Conservation (phyloP, 768 basidiomycete species). For the Kwoniella sp. region DNA sequence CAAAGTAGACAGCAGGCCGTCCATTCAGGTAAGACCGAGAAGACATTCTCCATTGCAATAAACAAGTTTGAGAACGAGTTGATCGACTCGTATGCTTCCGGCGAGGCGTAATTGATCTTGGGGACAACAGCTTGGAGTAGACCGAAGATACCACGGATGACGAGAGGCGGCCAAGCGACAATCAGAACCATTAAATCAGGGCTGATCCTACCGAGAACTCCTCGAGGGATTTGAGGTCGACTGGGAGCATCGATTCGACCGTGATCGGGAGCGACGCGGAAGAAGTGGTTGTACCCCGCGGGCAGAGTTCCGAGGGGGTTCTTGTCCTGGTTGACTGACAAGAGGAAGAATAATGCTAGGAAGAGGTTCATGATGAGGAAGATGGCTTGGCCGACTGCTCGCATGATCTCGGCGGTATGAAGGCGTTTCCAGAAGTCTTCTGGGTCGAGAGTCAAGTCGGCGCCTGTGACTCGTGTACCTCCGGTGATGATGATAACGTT, state of each 20-base stretch:
- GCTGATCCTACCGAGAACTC: constrained; percentile 7
- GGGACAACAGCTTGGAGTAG: constrained; percentile 27
- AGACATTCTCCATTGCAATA: constrained; percentile 25
- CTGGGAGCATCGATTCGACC: constrained; percentile 17
- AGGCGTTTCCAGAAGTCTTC: constrained; percentile 18
- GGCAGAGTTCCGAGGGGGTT: constrained; percentile 18
- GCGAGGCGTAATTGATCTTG: constrained; percentile 25
- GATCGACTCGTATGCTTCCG: constrained; percentile 16
- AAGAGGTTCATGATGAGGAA: constrained; percentile 32
- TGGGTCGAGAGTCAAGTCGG: constrained; percentile 4
- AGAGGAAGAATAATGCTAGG: constrained; percentile 26
- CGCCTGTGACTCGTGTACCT: constrained; percentile 17
- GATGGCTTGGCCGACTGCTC: constrained; percentile 31
- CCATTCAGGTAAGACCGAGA: constrained; percentile 35
- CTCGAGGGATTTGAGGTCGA: constrained; percentile 6
- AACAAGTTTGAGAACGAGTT: constrained; percentile 21
- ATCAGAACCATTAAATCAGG: constrained; percentile 21
- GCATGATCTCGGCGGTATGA: constrained; percentile 18
- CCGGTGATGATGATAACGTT: constrained; percentile 20
- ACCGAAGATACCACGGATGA: constrained; percentile 34
- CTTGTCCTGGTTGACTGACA: constrained; percentile 19
- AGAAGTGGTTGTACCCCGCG: constrained; percentile 16
- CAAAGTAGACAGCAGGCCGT: constrained; percentile 30
- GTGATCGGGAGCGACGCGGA: constrained; percentile 16
- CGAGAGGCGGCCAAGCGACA: constrained; percentile 33